Evolutionary conservation across 2,329 filamentous ascomycete genomes (phyloP), one percentile per base, ranked within the genome.

Genomic region (Magnaporthales sp.): DNA sequence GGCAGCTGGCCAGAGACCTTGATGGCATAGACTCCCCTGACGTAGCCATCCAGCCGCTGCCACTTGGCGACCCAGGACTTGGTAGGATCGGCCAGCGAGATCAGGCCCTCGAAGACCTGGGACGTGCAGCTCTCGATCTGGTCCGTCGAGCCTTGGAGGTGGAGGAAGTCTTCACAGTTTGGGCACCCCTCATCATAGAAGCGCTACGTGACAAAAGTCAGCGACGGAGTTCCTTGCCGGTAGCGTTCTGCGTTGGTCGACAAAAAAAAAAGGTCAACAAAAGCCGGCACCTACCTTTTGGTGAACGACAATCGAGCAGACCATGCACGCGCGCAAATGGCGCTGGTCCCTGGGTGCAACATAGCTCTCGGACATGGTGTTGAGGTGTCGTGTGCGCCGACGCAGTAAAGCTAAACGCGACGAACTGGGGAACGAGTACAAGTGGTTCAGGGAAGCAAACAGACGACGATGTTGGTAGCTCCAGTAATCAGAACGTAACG

Each of bases 11-110:
- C 95, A 32, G 91, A 92, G 27, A 99, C 95, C 80, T 98, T 97
- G 67, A 93, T 91, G 22, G 95, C 95, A 80, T 99, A 99, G 67
- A 96, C 89, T 66, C 95, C 95, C 19, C 88, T 86, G 65, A 95
- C 90, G 77, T 96, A 98, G 66, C 87, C 87, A 76, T 97, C 92
- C 68, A 99, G 80, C 9, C 95, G 87, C 83, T 98, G 93, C 90
- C 93, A 98, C 75, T 92, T 91, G n/a, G 94, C 93, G 63, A 98
- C 92, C 95, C 95, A 99, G 74, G 91, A 96, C 71, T 84, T 86
- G 60, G 81, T 80, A n/a, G 93, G 93, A 75, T 97, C 89, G 63
- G 89, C 87, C 51, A 98, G 84, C 56, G 91, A 88, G 76, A 98
- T 92, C 70, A 97, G 80, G 63, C 95, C 95, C 77, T 99, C 95